phyloP scores from a whole-genome alignment of 2,329 filamentous ascomycete genomes.

The Verticillium nonalfalfae region DNA sequence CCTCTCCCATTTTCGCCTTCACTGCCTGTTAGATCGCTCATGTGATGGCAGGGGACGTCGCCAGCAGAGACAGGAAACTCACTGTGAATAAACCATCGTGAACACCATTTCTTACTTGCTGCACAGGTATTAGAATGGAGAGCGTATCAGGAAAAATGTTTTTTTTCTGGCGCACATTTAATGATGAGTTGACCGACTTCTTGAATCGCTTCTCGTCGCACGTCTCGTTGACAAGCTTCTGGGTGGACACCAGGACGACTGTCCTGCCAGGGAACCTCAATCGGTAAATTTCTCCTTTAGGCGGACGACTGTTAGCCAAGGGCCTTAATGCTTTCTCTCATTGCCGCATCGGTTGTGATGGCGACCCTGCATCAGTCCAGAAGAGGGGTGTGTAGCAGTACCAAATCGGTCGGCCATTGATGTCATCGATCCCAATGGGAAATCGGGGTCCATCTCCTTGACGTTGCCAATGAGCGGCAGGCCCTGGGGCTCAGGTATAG shows the following conservation, averaged over 20 bases:
- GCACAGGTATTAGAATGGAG: neutral
- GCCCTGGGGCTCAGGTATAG: slow-evolving; percentile 44
- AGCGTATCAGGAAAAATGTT: neutral
- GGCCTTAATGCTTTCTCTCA: neutral
- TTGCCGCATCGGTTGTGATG: neutral
- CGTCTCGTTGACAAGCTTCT: slow-evolving; percentile 53
- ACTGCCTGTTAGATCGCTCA: neutral
- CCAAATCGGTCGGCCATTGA: slow-evolving; percentile 61
- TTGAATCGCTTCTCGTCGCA: slow-evolving; percentile 62
- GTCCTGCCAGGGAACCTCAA: slow-evolving; percentile 42
- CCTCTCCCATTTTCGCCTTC: slow-evolving; percentile 8
- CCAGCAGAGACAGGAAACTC: neutral
- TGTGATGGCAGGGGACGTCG: too few relatives aligned
- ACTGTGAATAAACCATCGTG: slow-evolving; percentile 23
- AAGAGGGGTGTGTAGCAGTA: slow-evolving; percentile 20
- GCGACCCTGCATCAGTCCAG: neutral
- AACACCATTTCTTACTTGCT: slow-evolving; percentile 52
- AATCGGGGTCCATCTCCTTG: slow-evolving; percentile 53
- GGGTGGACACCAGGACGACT: slow-evolving; percentile 43
- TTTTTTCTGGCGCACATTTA: slow-evolving; percentile 19
- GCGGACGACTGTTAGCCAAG: neutral
- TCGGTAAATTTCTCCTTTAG: slow-evolving; percentile 52
- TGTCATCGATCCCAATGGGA: slow-evolving; percentile 47
- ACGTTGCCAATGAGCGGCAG: slow-evolving; percentile 62
- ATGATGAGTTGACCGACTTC: slow-evolving; percentile 45